Evolutionary conservation across 106 monocot genomes (phyloP).

Genomic region (Dendrobium catenatum): DNA sequence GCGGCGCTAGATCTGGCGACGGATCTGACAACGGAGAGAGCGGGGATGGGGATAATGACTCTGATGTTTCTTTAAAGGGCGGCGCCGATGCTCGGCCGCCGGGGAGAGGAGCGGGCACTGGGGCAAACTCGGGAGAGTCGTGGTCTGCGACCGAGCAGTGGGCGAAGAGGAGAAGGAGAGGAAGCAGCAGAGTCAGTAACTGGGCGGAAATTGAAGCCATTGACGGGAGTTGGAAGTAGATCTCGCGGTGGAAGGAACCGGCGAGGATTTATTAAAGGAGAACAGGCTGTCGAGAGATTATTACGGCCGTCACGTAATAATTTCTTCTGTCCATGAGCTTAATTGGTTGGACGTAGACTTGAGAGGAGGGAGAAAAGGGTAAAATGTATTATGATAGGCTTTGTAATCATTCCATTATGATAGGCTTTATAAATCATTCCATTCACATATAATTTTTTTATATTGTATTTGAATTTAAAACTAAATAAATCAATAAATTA

Average conservation of each 20-base stretch:
- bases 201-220: background rate
- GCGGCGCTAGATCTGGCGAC: slow-evolving; percentile 3
- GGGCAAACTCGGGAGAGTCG: slow-evolving; percentile 7
- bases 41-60: background rate
- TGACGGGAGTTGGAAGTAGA: background rate
- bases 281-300: too few relatives aligned
- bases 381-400: too few relatives aligned
- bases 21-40: slow-evolving; percentile 1
- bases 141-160: slow-evolving; percentile 9
- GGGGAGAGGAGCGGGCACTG: slow-evolving; percentile 6
- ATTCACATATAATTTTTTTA: too few relatives aligned
- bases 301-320: too few relatives aligned
- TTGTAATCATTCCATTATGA: too few relatives aligned
- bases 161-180: slow-evolving; percentile 20
- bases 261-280: too few relatives aligned
- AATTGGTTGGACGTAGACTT: background rate
- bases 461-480: too few relatives aligned
- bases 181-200: too few relatives aligned
- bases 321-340: background rate
- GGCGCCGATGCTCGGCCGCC: background rate
- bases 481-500: too few relatives aligned
- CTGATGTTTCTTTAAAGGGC: background rate
- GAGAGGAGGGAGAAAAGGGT: background rate
- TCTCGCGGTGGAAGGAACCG: background rate
- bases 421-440: too few relatives aligned